These are phyloP conservation scores for Talaromyces rugulosus DNA, from an alignment of 2,329 filamentous ascomycete species.

Conservation along the genomic window DNA sequence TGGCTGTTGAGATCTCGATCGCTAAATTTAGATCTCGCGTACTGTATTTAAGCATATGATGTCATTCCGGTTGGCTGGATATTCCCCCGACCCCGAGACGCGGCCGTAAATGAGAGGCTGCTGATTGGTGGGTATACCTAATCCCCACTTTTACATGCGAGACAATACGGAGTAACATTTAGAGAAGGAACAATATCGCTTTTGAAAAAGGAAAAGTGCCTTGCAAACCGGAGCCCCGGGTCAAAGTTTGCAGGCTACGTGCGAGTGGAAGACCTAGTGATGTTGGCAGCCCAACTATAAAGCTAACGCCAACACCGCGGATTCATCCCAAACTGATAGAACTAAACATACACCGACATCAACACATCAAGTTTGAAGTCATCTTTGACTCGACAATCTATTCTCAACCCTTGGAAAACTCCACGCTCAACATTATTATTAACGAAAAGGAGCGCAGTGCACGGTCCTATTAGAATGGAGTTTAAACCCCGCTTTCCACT, in stretches of 20 bases:
- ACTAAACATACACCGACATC: neutral
- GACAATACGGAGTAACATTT: neutral
- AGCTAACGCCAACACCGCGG: neutral
- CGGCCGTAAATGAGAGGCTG: neutral
- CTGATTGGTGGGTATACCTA: neutral
- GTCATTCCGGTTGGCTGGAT: neutral
- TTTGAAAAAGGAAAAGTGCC: neutral
- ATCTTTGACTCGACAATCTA: neutral
- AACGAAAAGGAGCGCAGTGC: neutral
- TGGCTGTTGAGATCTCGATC: neutral
- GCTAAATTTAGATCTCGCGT: neutral
- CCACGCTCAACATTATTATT: no score
- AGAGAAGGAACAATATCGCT: neutral
- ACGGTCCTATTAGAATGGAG: neutral
- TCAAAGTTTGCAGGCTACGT: neutral
- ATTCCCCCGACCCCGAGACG: neutral
- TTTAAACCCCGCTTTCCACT: neutral
- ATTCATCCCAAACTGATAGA: neutral
- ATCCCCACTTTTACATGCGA: neutral
- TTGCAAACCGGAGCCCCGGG: no score
- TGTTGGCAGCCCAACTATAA: neutral
- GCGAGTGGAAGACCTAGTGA: neutral
- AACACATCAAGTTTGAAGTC: neutral
- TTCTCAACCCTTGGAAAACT: no score
- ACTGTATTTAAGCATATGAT: neutral